Evolutionary conservation across 2,329 filamentous ascomycete species (phyloP).

Genomic region (Lasiodiplodia gonubiensis): DNA sequence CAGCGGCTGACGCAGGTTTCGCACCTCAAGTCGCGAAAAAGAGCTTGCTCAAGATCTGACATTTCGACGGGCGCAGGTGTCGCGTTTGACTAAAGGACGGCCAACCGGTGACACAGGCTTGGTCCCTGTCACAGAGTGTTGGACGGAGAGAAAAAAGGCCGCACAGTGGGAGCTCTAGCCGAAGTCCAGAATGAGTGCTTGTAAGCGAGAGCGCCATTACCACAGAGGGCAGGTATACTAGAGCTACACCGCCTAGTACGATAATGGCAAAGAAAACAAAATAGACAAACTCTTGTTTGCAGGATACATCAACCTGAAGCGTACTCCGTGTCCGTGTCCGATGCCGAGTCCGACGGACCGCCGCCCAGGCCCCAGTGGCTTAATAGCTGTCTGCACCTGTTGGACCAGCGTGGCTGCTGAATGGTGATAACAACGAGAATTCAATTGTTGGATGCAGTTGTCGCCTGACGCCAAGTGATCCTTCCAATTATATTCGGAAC

Average conservation of each 20-base stretch:
- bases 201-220: neutral
- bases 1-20: neutral
- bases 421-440: neutral
- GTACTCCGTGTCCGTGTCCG: neutral
- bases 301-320: neutral
- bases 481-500: neutral
- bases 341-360: neutral
- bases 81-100: neutral
- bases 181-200: neutral
- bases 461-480: slow-evolving; percentile 1
- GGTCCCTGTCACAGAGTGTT: neutral
- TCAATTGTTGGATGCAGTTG: neutral
- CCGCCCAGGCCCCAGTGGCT: neutral
- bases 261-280: neutral
- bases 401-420: neutral
- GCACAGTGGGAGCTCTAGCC: neutral
- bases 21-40: neutral
- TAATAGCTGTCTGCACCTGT: neutral
- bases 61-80: neutral
- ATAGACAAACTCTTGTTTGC: neutral
- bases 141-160: neutral
- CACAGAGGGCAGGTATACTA: neutral
- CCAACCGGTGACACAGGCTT: neutral
- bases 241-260: neutral
- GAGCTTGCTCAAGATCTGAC: neutral